Base-by-base conservation (phyloP, 2,329 filamentous ascomycete species). In the Coniochaeta hoffmannii region DNA sequence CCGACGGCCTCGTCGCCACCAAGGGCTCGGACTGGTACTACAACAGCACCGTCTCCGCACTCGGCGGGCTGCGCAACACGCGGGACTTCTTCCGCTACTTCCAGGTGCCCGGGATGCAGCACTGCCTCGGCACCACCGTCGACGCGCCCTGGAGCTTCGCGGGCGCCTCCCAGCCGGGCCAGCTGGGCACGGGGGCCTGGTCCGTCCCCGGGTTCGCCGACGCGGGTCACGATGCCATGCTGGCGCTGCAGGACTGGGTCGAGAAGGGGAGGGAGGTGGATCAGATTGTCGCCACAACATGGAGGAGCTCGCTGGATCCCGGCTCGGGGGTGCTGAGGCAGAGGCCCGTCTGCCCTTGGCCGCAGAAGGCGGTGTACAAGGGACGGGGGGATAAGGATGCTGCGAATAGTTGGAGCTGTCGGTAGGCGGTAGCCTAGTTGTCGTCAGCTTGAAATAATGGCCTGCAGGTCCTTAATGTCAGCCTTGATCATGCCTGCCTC, bases 61-160 rank as follows among this genome's bases (percentile, higher is more conserved):
- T 38, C 11, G 0, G 56, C 2, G n/a, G 56, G 34, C 11, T 53
- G 38, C 56, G 6, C 56, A 58, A 12, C 57, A 60, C 9, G 38
- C 74, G 72, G 1, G 73, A 76, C 15, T 78, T 79, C 62, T 83
- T 79, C 65, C 63, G 71, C 1, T 70, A 78, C 59, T 81, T 81
- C 63, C 64, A 69, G 4, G 71, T 81, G 6, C 77, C 78, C 1
- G 79, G 78, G 1, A 74, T 81, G 68, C 68, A 65, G 4, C 79
- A 82, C 60, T 83, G 80, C 55, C 58, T 56, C 32, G 56, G 58
- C 28, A 63, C 68, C 10, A 58, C 63, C 1, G 59, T 63, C 7
- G 61, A 65, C 31, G 70, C 69, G 19, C 71, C 71, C 6, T 73
- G 68, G 67, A 64, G 67, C 53, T 65, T 73, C 38, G 68, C 58